A percentile compares a stretch with the other conserved stretches of the same genome.
phyloP scores from a whole-genome alignment of 2,329 filamentous ascomycete genomes.

The Trichoderma simmonsii region DNA sequence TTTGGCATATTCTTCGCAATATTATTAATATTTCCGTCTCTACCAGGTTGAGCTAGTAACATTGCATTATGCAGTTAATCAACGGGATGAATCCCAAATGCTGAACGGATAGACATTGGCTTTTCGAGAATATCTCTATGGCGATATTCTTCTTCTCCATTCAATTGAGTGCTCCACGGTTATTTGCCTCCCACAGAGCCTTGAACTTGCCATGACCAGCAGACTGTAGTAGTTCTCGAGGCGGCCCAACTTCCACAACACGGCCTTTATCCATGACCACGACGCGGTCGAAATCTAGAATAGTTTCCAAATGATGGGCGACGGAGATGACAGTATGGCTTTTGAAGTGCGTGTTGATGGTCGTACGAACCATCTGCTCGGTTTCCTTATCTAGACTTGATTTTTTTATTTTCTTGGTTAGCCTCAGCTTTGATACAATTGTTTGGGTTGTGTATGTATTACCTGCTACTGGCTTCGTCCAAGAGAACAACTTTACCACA shows the following conservation, averaged over 20 bases:
- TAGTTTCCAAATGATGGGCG: slow-evolving; percentile 42
- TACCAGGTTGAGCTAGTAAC: not conserved
- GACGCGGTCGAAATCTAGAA: slow-evolving; percentile 35
- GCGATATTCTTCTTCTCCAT: not conserved
- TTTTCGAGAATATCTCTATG: not conserved
- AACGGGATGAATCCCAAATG: not conserved
- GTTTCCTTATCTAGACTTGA: slow-evolving; percentile 34
- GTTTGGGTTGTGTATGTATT: not conserved
- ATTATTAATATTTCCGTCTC: not conserved
- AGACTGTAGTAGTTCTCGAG: slow-evolving; percentile 22
- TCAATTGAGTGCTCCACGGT: not conserved
- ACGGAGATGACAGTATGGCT: slow-evolving; percentile 51
- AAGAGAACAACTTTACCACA: slow-evolving; percentile 41
- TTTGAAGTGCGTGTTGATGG: slow-evolving; percentile 33
- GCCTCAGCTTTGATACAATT: not conserved
- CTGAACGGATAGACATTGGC: too few species aligned
- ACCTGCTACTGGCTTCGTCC: slow-evolving; percentile 41
- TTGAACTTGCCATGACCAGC: slow-evolving; percentile 24
- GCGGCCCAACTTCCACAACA: slow-evolving; percentile 28
- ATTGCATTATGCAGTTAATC: not conserved
- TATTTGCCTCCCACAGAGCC: slow-evolving; percentile 31
- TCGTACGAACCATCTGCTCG: slow-evolving; percentile 31
- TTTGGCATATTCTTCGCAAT: not conserved
- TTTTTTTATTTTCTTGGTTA: slow-evolving; percentile 2
- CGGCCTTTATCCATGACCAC: slow-evolving; percentile 29